Base-by-base conservation (phyloP, 768 basidiomycete species). In the Termitomyces sp. region DNA sequence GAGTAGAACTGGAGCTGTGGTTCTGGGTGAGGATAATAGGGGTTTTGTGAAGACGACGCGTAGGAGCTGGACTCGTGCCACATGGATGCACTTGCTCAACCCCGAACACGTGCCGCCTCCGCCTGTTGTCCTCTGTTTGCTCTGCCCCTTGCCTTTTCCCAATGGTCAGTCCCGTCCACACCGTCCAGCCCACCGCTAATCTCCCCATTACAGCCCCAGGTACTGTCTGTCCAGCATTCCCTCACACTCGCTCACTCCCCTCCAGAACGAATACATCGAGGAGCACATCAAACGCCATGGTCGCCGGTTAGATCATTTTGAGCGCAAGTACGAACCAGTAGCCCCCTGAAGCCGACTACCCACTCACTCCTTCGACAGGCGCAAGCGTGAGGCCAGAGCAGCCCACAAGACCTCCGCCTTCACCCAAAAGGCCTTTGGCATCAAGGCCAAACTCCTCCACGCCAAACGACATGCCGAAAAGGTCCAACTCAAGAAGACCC, bases 211-310 rank as follows among this genome's bases (percentile, higher is more conserved):
- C 66, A 91, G 89, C 89, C 89, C 70, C 89, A 90, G 85, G 89
- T 1, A 36, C 40, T 8, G 2, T 44, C 40, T 13, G 7, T 22
- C 1, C 13, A 1, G 2, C 8, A 28, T 38, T 1, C 3, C 6
- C n/a, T 38, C 3, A 22, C 13, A 0, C n/a, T 15, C 12, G 22
- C 58, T 20, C n/a, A 55, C 24, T 45, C 59, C 55, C 39, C 12
- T 59, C 38, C 28, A 99, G 93, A 98, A 98, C 83, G 96, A 98
- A 74, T 98, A 98, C 75, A 98, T 99, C 76, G 96, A 98, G 75
- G 96, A 99, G 81, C 91, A 93, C 71, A 96, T 98, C 75, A 95
- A 94, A 78, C 89, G 94, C 57, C 92, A 98, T 85, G 96, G 96
- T 72, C 86, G 95, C 67, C 87, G 95, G 71, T 79, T 98, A 80